phyloP scores from a whole-genome alignment of 305 asterid genomes.

The Lippia alba region DNA sequence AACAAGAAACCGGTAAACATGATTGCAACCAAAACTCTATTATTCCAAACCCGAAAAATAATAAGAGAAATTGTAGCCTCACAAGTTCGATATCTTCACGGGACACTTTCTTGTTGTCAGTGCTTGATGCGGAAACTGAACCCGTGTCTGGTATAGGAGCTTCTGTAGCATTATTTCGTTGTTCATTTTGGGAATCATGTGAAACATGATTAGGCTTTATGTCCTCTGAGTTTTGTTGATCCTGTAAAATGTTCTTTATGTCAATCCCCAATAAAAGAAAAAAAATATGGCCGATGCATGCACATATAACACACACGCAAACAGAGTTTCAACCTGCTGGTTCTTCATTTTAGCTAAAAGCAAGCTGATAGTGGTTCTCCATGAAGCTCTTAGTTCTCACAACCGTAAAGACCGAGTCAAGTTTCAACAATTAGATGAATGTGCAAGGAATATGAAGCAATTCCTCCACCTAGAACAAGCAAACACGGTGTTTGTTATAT shows the following conservation, averaged over 20 bases:
- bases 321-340: slow-evolving; percentile 44
- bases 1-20: slow-evolving; percentile 18
- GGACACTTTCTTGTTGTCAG: slow-evolving; percentile 80
- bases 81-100: slow-evolving; percentile 95
- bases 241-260: slow-evolving; percentile 47
- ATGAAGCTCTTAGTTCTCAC: slow-evolving; percentile 40
- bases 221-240: slow-evolving; percentile 58
- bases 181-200: slow-evolving; percentile 72
- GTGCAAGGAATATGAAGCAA: slow-evolving; percentile 23
- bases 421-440: slow-evolving; percentile 27
- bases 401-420: slow-evolving; percentile 18
- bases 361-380: slow-evolving; percentile 47
- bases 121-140: slow-evolving; percentile 85
- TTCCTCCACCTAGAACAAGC: slow-evolving; percentile 42
- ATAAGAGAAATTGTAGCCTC: slow-evolving; percentile 32
- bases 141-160: slow-evolving; percentile 78
- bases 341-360: slow-evolving; percentile 61
- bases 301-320: background rate
- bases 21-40: slow-evolving; percentile 13
- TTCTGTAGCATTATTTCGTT: slow-evolving; percentile 59
- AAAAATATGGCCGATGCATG: too few relatives aligned
- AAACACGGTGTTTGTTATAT: slow-evolving; percentile 16
- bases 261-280: slow-evolving; percentile 20
- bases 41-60: background rate
- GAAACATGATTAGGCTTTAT: slow-evolving; percentile 61